phyloP scores from a whole-genome alignment of 805 yeast genomes.

The Candida sakaeoensis region DNA sequence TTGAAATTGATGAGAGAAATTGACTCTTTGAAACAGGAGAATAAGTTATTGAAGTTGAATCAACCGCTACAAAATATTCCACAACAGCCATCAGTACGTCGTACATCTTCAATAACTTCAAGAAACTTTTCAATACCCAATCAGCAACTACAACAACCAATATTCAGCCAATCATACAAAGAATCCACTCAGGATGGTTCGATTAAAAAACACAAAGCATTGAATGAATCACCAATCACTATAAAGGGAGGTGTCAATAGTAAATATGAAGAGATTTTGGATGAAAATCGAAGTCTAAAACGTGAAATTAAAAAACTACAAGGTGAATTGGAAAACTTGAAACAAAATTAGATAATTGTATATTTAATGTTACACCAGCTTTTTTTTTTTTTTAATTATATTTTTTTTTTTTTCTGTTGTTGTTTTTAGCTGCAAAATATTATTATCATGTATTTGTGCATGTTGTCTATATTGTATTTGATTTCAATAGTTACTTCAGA shows the following conservation, averaged over 20 bases:
- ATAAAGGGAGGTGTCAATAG: constrained; percentile 7
- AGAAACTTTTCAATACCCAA: constrained; percentile 2
- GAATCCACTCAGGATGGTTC: constrained; percentile 6
- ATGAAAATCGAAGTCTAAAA: constrained; percentile 12
- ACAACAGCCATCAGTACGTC: constrained; percentile 4
- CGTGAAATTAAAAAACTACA: constrained; percentile 11
- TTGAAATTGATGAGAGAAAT: constrained; percentile 64
- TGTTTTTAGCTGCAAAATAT: neutral
- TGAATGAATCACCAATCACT: constrained; percentile 4
- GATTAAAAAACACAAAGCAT: constrained; percentile 6
- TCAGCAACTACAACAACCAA: constrained; percentile 1
- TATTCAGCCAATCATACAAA: constrained; percentile 7
- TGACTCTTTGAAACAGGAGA: constrained; percentile 49
- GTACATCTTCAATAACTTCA: constrained; percentile 6
- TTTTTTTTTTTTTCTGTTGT: neutral
- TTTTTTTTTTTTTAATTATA: neutral
- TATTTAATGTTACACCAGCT: neutral
- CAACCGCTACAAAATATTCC: neutral
- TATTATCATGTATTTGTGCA: neutral
- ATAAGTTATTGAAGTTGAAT: constrained; percentile 17
- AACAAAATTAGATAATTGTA: neutral
- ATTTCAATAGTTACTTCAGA: neutral
- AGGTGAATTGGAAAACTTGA: constrained; percentile 7
- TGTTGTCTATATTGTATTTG: neutral
- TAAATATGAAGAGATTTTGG: constrained; percentile 10